Percentiles rank a stretch among this genome's conserved stretches.
These are phyloP conservation scores for Selenicereus undatus DNA, from an alignment of 148 eudicot genomes.

Conservation along the genomic window DNA sequence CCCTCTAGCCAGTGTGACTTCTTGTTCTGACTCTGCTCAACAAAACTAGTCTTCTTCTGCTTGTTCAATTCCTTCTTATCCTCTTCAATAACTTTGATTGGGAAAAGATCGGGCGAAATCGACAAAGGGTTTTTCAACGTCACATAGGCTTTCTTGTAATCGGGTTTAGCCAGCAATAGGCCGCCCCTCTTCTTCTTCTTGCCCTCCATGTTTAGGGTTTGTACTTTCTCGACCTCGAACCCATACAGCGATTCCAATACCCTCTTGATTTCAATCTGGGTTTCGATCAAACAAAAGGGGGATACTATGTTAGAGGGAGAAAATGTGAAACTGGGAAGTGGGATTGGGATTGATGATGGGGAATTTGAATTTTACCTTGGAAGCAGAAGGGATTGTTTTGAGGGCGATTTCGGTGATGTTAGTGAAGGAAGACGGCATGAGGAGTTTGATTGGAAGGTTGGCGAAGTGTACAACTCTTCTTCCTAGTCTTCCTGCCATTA, in stretches of 20 bases:
- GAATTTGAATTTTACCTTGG: conserved; percentile 48
- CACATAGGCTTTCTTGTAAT: conserved; percentile 85
- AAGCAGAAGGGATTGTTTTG: conserved; percentile 91
- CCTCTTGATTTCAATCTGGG: conserved; percentile 78
- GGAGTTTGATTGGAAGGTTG: conserved; percentile 84
- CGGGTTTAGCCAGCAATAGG: conserved; percentile 62
- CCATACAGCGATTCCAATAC: conserved; percentile 85
- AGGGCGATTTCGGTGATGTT: conserved; percentile 86
- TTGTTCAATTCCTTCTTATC: conserved; percentile 49
- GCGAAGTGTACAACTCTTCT: conserved; percentile 72
- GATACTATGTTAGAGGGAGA: background rate
- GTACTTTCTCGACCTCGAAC: conserved; percentile 73
- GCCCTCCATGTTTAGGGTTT: conserved; percentile 86
- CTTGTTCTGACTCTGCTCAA: conserved; percentile 51
- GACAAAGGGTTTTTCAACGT: conserved; percentile 62
- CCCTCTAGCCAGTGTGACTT: conserved; percentile 83
- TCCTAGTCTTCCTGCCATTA: conserved; percentile 66
- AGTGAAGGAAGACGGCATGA: conserved; percentile 80
- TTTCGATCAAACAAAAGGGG: background rate
- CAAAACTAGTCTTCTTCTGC: conserved; percentile 59
- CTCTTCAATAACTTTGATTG: conserved; percentile 59
- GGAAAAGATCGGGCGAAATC: conserved; percentile 67
- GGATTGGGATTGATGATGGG: background rate
- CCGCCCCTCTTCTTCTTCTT: conserved; percentile 92
- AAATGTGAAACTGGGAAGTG: background rate